A percentile compares a stretch with the other conserved stretches of the same genome.
Conservation (phyloP, 305 asterid species). For the Solanum hybrid region DNA sequence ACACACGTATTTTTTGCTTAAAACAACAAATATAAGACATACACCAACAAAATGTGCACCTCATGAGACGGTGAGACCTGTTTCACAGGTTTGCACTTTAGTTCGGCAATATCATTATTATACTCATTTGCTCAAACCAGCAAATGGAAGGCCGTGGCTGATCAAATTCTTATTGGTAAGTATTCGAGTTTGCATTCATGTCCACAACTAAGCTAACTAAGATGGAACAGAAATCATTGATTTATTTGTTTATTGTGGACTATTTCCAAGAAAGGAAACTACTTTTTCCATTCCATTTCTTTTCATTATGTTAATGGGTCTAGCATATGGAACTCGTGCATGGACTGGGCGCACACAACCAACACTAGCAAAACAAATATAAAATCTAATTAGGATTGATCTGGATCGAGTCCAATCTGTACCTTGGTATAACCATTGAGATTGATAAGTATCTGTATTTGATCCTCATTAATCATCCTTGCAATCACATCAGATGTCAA, state of each 20-base stretch:
- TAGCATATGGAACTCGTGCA: neutral
- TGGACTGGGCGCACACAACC: neutral
- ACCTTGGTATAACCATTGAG: slow-evolving; percentile 99
- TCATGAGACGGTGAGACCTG: neutral
- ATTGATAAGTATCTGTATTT: slow-evolving; percentile 89
- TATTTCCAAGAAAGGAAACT: neutral
- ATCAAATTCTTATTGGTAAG: neutral
- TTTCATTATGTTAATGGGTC: neutral
- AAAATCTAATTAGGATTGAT: neutral
- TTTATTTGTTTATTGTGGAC: neutral
- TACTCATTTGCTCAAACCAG: neutral
- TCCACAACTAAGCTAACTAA: neutral
- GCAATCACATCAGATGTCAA: slow-evolving; percentile 89
- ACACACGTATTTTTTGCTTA: neutral
- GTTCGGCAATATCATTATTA: neutral
- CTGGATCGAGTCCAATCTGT: neutral
- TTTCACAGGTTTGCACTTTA: neutral
- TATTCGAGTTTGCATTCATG: neutral
- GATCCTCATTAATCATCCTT: slow-evolving; percentile 84
- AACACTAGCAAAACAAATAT: neutral
- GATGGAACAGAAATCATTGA: neutral
- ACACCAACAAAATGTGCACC: neutral
- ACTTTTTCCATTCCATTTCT: neutral
- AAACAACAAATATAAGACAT: neutral
- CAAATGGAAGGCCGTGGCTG: neutral